These are phyloP conservation scores for Xylaria polymorpha DNA, from an alignment of 2,329 filamentous ascomycete genomes.

Conservation along the genomic window DNA sequence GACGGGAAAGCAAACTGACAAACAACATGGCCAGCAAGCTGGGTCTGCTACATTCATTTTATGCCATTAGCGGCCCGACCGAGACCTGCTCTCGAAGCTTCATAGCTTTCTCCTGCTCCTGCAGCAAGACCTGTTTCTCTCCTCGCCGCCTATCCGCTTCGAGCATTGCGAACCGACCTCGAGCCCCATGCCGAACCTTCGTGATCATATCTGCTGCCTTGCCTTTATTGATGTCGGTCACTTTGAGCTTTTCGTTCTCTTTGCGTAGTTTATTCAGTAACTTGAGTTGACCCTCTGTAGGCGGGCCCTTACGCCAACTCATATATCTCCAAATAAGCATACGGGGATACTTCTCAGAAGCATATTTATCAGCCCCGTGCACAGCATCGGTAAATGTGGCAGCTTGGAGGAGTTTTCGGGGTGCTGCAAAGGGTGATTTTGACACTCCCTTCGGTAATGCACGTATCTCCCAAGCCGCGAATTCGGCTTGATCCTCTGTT, in stretches of 20 bases:
- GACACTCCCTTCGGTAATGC: conserved; percentile 57
- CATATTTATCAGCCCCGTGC: conserved; percentile 86
- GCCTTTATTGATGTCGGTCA: conserved; percentile 76
- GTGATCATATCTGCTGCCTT: conserved; percentile 91
- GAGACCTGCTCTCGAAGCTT: conserved; percentile 63
- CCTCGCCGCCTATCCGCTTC: conserved; percentile 64
- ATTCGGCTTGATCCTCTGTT: conserved; percentile 49
- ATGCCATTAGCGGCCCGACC: conserved; percentile 63
- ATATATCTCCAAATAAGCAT: conserved; percentile 74
- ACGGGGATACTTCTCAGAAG: conserved; percentile 72
- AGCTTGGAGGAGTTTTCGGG: conserved; percentile 74
- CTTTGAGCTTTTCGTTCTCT: conserved; percentile 64
- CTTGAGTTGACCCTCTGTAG: conserved; percentile 73
- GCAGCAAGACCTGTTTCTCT: conserved; percentile 52
- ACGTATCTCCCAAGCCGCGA: conserved; percentile 61
- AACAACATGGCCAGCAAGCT: conserved; percentile 7
- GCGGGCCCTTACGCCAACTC: conserved; percentile 75
- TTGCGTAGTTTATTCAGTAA: conserved; percentile 75
- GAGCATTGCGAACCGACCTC: conserved; percentile 67
- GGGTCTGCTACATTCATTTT: conserved; percentile 30
- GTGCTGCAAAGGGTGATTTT: conserved; percentile 73
- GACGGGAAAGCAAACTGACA: conserved; percentile 3
- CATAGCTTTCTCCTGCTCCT: conserved; percentile 55
- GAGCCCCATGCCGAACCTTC: conserved; percentile 86
- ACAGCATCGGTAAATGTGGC: conserved; percentile 79